These are phyloP conservation scores for Cutaneotrichosporon spelunceum DNA, from an alignment of 1,284 basidiomycete species.

Conservation along the genomic window DNA sequence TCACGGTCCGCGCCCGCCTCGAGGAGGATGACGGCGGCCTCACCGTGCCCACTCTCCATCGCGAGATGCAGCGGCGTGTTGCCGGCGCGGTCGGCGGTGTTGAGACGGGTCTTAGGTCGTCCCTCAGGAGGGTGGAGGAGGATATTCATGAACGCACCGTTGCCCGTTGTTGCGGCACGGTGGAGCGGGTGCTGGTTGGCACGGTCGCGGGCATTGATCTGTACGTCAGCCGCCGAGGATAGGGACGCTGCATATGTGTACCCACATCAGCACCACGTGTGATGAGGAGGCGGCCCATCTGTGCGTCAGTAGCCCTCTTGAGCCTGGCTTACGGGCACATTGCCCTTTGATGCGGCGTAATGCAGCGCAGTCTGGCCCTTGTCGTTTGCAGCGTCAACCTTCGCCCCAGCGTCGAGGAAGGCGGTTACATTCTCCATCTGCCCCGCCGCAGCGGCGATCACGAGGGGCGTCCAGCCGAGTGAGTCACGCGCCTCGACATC, in stretches of 20 bases:
- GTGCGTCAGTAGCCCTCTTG: constrained; percentile 28
- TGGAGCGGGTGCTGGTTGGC: constrained; percentile 87
- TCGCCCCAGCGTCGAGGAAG: constrained; percentile 76
- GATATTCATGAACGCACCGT: constrained; percentile 75
- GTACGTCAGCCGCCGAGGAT: constrained; percentile 5
- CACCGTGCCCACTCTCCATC: constrained; percentile 88
- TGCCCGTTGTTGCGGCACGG: constrained; percentile 90
- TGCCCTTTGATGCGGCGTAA: constrained; percentile 90
- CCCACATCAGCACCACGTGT: constrained; percentile 78
- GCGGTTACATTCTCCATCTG: constrained; percentile 72
- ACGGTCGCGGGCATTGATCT: constrained; percentile 89
- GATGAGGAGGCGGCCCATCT: constrained; percentile 85
- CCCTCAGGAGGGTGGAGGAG: constrained; percentile 72
- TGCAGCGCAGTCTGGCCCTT: constrained; percentile 89
- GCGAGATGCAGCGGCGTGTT: constrained; percentile 95
- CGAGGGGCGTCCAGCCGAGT: constrained; percentile 80
- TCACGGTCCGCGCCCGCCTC: constrained; percentile 88
- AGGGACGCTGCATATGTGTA: background rate
- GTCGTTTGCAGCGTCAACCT: constrained; percentile 74
- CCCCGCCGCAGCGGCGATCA: constrained; percentile 66
- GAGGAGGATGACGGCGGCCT: constrained; percentile 80
- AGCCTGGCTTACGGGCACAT: constrained; percentile 66
- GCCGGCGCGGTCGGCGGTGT: constrained; percentile 78
- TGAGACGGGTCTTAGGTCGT: constrained; percentile 73
- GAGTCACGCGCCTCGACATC: constrained; percentile 70